A percentile compares a stretch with the other conserved stretches of the same genome.
phyloP scores from a whole-genome alignment of 306 rosid species.

The Phaseolus lunatus region DNA sequence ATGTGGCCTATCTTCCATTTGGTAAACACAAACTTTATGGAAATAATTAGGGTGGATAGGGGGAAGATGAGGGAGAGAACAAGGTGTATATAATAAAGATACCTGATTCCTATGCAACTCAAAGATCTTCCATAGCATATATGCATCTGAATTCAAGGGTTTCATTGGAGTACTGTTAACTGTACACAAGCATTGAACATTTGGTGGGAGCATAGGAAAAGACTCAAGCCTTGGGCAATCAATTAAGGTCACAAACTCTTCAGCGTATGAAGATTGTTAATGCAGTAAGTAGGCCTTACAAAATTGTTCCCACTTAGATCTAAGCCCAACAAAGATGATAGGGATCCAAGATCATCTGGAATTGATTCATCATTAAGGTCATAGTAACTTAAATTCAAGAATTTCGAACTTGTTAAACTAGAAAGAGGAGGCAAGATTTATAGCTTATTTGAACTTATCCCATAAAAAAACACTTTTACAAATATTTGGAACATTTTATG shows the following conservation, averaged over 20 bases:
- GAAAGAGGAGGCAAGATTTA: constrained; percentile 16
- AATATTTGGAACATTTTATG: no score
- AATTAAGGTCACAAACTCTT: constrained; percentile 32
- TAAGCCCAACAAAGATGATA: constrained; percentile 12
- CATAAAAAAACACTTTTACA: background rate
- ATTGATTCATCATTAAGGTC: constrained; percentile 17
- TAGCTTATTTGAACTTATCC: no score
- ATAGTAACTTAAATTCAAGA: constrained; percentile 16
- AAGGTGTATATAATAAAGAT: constrained; percentile 4
- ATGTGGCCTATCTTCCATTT: constrained; percentile 2
- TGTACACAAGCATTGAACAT: background rate
- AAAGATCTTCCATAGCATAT: constrained; percentile 22
- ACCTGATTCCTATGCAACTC: background rate
- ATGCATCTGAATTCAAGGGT: constrained; percentile 15
- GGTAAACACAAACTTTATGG: constrained; percentile 6
- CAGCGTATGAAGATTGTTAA: constrained; percentile 6
- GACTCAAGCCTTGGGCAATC: constrained; percentile 26
- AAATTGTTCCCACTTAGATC: constrained; percentile 31
- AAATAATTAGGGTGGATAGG: background rate
- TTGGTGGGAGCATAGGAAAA: constrained; percentile 38
- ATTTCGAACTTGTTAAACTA: background rate
- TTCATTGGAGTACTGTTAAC: background rate
- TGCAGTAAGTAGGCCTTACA: background rate
- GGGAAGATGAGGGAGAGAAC: background rate
- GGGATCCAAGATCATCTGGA: constrained; percentile 13